phyloP scores from a whole-genome alignment of 2,329 filamentous ascomycete species.

The Biscogniauxia mediterranea region DNA sequence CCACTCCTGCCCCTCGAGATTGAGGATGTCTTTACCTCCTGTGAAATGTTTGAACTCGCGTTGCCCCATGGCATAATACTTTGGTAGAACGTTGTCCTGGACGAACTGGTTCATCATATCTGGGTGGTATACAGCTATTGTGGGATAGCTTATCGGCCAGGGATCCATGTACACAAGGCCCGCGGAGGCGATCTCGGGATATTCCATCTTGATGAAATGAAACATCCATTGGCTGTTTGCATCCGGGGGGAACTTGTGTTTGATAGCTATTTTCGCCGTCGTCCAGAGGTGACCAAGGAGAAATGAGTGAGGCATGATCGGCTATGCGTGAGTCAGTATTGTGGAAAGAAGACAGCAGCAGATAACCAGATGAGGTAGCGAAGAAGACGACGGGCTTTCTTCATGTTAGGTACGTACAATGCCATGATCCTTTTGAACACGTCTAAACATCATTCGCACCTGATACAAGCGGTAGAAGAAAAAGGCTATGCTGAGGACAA shows the following conservation, averaged over 20 bases:
- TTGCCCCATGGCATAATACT: conserved; percentile 28
- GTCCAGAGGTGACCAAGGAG: conserved; percentile 33
- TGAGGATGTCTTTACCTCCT: conserved; percentile 34
- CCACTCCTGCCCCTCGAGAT: conserved; percentile 39
- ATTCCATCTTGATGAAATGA: conserved; percentile 26
- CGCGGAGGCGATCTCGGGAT: conserved; percentile 28
- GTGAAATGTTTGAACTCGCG: conserved; percentile 31
- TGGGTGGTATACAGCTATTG: conserved; percentile 37
- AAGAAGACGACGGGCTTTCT: too few relatives aligned
- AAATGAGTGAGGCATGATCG: conserved; percentile 35
- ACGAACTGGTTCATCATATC: conserved; percentile 38
- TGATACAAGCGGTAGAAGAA: conserved; percentile 31
- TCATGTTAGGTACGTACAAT: conserved; percentile 27
- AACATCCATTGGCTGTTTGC: conserved; percentile 24
- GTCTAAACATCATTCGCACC: conserved; percentile 26
- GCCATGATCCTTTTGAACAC: conserved; percentile 24
- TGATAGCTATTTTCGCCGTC: conserved; percentile 26
- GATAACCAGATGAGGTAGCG: not conserved
- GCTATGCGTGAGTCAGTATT: conserved; percentile 22
- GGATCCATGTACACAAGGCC: conserved; percentile 37
- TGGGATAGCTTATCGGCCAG: conserved; percentile 37
- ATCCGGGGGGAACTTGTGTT: conserved; percentile 29
- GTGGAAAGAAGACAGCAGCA: not conserved
- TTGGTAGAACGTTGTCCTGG: conserved; percentile 36
- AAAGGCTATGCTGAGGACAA: conserved; percentile 13